Percentiles rank a stretch among this genome's conserved stretches.
Evolutionary conservation across 2,329 filamentous ascomycete species (phyloP).

Genomic region (Coleophoma eucalyptorum): DNA sequence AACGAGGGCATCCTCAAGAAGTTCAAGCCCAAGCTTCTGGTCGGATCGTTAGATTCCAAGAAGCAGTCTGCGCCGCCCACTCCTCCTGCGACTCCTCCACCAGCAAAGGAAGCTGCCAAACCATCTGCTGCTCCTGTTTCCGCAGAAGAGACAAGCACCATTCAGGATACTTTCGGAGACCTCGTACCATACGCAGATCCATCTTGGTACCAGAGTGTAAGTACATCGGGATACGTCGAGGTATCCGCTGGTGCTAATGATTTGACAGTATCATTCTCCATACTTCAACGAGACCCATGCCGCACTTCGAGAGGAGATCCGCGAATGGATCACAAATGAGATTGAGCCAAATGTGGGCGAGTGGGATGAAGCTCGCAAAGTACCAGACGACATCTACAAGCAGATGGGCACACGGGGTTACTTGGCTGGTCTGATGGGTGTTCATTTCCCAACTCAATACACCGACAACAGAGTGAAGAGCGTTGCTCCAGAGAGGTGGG

Average conservation of each 20-base stretch:
- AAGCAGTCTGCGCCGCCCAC: constrained; percentile 53
- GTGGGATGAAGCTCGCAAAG: constrained; percentile 93
- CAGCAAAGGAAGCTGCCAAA: constrained; percentile 45
- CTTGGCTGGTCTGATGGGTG: constrained; percentile 84
- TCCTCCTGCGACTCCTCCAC: constrained; percentile 40
- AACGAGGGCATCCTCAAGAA: constrained; percentile 31
- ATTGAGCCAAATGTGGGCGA: constrained; percentile 91
- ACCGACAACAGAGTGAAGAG: constrained; percentile 68
- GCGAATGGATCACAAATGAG: constrained; percentile 85
- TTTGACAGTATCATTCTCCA: constrained; percentile 78
- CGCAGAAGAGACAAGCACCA: constrained; percentile 61
- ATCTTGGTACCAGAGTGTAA: constrained; percentile 88
- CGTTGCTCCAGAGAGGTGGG: constrained; percentile 87
- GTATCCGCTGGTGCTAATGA: constrained; percentile 1
- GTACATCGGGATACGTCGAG: constrained; percentile 28
- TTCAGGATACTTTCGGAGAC: constrained; percentile 75
- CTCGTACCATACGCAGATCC: constrained; percentile 91
- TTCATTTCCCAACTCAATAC: constrained; percentile 75
- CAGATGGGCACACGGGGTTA: constrained; percentile 93
- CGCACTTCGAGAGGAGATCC: constrained; percentile 84
- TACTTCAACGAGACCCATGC: constrained; percentile 96
- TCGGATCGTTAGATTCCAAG: constrained; percentile 81
- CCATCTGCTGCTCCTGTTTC: constrained; percentile 49
- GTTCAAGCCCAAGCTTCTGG: constrained; percentile 90
- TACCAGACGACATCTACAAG: constrained; percentile 88